These are phyloP conservation scores for Lactarius sp. DNA, from an alignment of 768 basidiomycete genomes.

Conservation along the genomic window DNA sequence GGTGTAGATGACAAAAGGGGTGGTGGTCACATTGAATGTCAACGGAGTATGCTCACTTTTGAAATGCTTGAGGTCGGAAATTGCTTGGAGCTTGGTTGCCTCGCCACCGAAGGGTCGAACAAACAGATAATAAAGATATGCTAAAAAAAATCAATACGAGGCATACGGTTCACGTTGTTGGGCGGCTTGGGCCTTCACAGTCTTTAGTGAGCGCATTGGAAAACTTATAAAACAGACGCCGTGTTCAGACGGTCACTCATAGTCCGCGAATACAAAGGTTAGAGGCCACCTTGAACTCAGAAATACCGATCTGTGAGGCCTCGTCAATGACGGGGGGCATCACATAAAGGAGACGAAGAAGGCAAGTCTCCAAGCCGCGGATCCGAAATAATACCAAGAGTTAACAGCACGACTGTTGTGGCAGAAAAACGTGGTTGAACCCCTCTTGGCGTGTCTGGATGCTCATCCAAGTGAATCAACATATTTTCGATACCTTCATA, in stretches of 20 bases:
- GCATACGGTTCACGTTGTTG: constrained; percentile 39
- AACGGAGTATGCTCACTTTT: constrained; percentile 43
- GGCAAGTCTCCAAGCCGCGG: constrained; percentile 33
- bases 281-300: constrained; percentile 42
- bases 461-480: constrained; percentile 39
- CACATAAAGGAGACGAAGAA: constrained; percentile 39
- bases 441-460: constrained; percentile 31
- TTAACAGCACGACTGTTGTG: constrained; percentile 41
- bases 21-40: constrained; percentile 42
- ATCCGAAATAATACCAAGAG: constrained; percentile 49
- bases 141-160: no score
- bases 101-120: no score
- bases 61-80: no score
- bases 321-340: constrained; percentile 49
- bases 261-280: background rate
- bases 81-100: no score
- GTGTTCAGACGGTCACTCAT: background rate
- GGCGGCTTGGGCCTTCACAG: no score
- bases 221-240: constrained; percentile 45
- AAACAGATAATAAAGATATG: no score
- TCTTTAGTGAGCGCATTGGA: constrained; percentile 35
- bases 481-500: constrained; percentile 34
- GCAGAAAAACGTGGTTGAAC: constrained; percentile 30
- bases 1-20: background rate
- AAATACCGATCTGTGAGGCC: constrained; percentile 47